Conservation (phyloP, 208 protist genomes). For the Leishmania aethiopica region DNA sequence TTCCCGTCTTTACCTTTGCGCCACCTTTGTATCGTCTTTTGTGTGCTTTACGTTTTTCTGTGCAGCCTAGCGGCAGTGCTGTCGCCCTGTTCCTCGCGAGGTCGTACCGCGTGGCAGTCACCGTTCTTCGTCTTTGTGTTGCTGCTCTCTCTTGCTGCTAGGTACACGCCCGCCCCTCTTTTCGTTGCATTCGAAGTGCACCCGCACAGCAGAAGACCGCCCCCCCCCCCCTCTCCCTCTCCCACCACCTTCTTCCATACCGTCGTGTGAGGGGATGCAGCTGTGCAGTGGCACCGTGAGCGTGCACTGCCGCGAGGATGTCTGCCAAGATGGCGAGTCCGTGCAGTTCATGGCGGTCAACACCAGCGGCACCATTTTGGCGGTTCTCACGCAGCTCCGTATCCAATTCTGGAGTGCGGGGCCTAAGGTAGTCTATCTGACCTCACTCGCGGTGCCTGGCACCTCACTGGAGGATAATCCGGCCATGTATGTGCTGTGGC, state of each 20-base stretch:
- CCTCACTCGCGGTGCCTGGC: conserved; percentile 39
- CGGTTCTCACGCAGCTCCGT: conserved; percentile 53
- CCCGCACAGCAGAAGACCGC: background rate
- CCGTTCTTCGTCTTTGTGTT: background rate
- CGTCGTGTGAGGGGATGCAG: conserved; percentile 14
- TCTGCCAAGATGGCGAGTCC: conserved; percentile 33
- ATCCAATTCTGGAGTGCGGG: conserved; percentile 63
- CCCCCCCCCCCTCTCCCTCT: background rate
- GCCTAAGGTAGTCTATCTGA: conserved; percentile 42
- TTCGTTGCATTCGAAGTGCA: background rate
- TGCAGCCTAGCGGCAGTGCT: background rate
- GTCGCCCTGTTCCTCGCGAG: background rate
- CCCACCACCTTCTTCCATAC: background rate
- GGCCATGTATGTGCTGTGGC: conserved; percentile 63
- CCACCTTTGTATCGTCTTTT: background rate
- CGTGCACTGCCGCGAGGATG: conserved; percentile 27
- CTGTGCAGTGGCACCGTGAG: conserved; percentile 23
- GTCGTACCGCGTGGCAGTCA: background rate
- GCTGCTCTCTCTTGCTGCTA: background rate
- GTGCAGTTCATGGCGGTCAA: conserved; percentile 49
- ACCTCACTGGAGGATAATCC: conserved; percentile 53
- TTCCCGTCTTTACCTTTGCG: no score
- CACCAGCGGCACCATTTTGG: conserved; percentile 40
- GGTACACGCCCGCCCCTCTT: background rate
- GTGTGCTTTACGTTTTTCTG: background rate